Conservation (phyloP, 1,284 basidiomycete species). For the Boletus semigastroideus region DNA sequence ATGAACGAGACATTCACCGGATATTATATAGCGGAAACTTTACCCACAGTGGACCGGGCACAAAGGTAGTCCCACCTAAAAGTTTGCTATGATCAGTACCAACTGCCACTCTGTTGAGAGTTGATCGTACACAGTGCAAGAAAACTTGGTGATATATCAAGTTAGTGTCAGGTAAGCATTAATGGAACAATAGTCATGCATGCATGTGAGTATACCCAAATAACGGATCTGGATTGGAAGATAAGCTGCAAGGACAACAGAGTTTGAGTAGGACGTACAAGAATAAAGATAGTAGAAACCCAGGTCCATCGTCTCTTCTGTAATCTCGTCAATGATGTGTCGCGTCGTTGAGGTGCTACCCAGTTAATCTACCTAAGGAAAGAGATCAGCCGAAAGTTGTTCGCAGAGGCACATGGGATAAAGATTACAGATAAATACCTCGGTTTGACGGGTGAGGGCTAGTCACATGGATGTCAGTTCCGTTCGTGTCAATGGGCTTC, state of each 20-base stretch:
- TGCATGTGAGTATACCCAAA: neutral
- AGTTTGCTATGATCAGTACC: no score
- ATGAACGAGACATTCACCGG: no score
- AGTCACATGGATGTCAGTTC: neutral
- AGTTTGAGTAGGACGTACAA: neutral
- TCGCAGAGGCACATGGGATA: neutral
- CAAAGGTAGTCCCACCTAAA: no score
- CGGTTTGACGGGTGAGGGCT: constrained; percentile 7
- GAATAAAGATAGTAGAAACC: constrained; percentile 5
- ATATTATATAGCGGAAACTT: no score
- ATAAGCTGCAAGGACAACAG: neutral
- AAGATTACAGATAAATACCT: constrained; percentile 5
- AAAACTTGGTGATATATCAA: no score
- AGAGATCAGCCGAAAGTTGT: neutral
- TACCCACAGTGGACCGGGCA: no score
- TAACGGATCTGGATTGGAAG: no score
- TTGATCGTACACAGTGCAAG: no score
- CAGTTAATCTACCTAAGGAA: neutral
- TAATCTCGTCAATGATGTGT: neutral
- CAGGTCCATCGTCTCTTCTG: constrained; percentile 11
- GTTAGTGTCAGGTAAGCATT: no score
- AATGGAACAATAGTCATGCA: no score
- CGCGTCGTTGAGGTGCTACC: neutral
- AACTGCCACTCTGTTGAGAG: no score
- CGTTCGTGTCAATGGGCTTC: neutral